Base-by-base conservation (phyloP, 257 asterid genomes). In the Datura wrightii region DNA sequence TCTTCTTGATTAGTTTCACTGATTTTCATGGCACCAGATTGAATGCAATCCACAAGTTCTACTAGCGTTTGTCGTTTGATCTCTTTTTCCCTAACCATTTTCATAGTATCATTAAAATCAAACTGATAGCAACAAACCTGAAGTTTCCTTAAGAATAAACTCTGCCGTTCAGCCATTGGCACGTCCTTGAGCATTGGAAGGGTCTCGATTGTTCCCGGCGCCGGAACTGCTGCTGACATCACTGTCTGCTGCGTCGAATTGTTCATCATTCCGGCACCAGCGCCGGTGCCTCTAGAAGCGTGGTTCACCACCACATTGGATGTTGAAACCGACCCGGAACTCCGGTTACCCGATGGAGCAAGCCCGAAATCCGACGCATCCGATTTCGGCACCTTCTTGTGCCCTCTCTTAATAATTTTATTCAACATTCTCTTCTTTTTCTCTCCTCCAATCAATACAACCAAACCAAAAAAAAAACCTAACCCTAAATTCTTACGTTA, bases 41-140 rank as follows among this genome's bases (percentile, higher is more conserved):
- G 97, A 50, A 93, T 80, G 60, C 89, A 92, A 85, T 94, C 99
- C 37, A 93, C 93, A 10, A 95, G 92, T 86, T 95, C 99, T 11
- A 70, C 87, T 48, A 95, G 86, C 10, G 95, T 88, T 70, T 89
- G 95, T 85, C 91, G 87, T 82, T 95, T 94, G n/a, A 91, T 91
- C 87, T 94, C 97, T 87, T 92, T 94, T 79, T 95, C 99, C 88
- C 90, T 87, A 76, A 74, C 71, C 89, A 87, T 85, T 81, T 90
- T 91, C 89, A 92, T 54, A 11, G 89, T 83, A 65, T 93, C 98
- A 11, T 85, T 54, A 79, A 92, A 93, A 85, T 94, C 94, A 82
- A 90, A 92, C 69, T 79, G 92, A 72, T 79, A 82, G 90, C 91
- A 90, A 63, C 98, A 95, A 6, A 92, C 85, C 87, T 90, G 88